Conservation (phyloP, 768 basidiomycete species). For the Leucogyrophana mollusca region DNA sequence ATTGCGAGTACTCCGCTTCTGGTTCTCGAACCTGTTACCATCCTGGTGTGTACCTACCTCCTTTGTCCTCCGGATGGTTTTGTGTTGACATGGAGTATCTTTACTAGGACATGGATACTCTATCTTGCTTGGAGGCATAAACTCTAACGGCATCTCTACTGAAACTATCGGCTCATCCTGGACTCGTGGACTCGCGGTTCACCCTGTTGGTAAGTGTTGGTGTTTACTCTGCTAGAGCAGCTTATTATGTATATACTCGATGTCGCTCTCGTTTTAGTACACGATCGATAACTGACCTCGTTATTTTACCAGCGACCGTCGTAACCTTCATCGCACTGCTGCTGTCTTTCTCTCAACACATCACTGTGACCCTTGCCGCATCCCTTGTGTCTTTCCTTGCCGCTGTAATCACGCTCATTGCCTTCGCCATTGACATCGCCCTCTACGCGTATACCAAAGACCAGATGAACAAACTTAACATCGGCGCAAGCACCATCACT, state of each 20-base stretch:
- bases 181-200: slow-evolving; percentile 74
- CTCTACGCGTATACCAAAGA: slow-evolving; percentile 63
- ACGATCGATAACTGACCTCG: neutral
- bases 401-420: slow-evolving; percentile 63
- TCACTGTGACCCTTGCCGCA: slow-evolving; percentile 41
- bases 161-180: slow-evolving; percentile 53
- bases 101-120: slow-evolving; percentile 55
- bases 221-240: neutral
- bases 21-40: slow-evolving; percentile 42
- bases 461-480: slow-evolving; percentile 49
- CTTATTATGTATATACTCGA: neutral
- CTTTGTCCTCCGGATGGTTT: neutral
- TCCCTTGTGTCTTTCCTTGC: slow-evolving; percentile 63
- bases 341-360: slow-evolving; percentile 59
- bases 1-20: slow-evolving; percentile 47
- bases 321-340: slow-evolving; percentile 64
- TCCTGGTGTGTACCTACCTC: slow-evolving; percentile 35
- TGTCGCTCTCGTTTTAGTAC: neutral
- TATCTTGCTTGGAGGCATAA: slow-evolving; percentile 37
- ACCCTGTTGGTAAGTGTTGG: slow-evolving; percentile 63
- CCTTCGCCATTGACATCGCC: slow-evolving; percentile 77
- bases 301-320: slow-evolving; percentile 36
- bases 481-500: slow-evolving; percentile 47
- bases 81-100: slow-evolving; percentile 1
- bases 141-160: slow-evolving; percentile 31